Conservation (phyloP, 2,329 filamentous ascomycete genomes). For the Botrytis cinerea region DNA sequence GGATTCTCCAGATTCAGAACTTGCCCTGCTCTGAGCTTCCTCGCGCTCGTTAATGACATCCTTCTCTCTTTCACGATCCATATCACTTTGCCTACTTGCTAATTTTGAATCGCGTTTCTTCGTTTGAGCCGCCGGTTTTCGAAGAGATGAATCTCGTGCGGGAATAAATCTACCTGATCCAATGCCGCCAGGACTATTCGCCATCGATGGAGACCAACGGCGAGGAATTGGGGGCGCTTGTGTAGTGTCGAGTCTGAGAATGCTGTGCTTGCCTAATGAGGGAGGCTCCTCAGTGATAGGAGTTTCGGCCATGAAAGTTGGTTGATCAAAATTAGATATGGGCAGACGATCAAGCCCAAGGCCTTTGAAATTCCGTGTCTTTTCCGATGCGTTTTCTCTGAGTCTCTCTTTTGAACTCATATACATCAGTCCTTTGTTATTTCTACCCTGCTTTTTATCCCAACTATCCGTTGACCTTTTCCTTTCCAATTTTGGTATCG, state of each 20-base stretch:
- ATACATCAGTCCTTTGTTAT: slow-evolving; percentile 65
- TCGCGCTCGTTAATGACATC: slow-evolving; percentile 29
- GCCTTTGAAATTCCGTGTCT: slow-evolving; percentile 52
- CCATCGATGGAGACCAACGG: slow-evolving; percentile 16
- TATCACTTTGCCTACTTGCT: slow-evolving; percentile 49
- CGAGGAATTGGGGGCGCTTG: background rate
- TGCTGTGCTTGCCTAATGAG: background rate
- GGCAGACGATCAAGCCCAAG: slow-evolving; percentile 36
- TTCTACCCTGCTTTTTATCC: slow-evolving; percentile 57
- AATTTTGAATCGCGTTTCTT: slow-evolving; percentile 56
- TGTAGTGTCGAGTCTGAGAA: slow-evolving; percentile 16
- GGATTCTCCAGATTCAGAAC: slow-evolving; percentile 36
- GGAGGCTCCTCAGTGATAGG: slow-evolving; percentile 52
- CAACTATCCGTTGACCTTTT: slow-evolving; percentile 63
- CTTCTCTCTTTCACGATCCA: slow-evolving; percentile 44
- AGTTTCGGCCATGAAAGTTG: slow-evolving; percentile 42
- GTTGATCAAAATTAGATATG: slow-evolving; percentile 36
- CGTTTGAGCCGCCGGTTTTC: slow-evolving; percentile 53
- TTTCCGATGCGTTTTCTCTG: slow-evolving; percentile 62
- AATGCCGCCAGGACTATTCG: slow-evolving; percentile 36
- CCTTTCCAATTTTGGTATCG: slow-evolving; percentile 52
- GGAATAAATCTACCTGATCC: slow-evolving; percentile 57
- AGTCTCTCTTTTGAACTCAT: slow-evolving; percentile 72
- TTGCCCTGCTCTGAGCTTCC: slow-evolving; percentile 31
- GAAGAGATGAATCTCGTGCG: slow-evolving; percentile 66